Evolutionary conservation across 2,329 filamentous ascomycete genomes (phyloP), one percentile per base, ranked within the genome.

Genomic region (Claviceps fusiformis): DNA sequence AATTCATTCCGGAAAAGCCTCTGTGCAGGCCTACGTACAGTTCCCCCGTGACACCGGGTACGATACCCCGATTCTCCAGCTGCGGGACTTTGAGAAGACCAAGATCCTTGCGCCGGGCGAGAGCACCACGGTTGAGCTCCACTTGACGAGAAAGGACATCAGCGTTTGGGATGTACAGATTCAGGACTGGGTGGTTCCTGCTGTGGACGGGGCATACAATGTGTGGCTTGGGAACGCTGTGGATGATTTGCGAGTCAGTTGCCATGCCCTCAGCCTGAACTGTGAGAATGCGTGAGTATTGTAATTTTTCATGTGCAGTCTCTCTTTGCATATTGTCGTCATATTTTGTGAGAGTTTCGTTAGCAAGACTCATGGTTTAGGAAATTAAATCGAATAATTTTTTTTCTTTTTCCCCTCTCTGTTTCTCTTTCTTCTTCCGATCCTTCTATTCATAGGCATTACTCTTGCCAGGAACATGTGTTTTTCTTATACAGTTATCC

Each of bases 51-150:
- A 59, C 47, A 61, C 60, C 17, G 55, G 55, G 15, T 69, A 75
- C 44, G 84, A 89, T 33, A 89, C 88, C 53, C 86, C 86, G 0
- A 67, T 82, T 2, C 76, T 77, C 55, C 81, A 83, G n/a, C 73
- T 90, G 24, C 78, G 87, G 15, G 85, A 85, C 35, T 90, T 90
- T 63, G 82, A 85, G 59, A 89, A 90, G 72, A 71, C 87, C 2
- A 54, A 58, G 13, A 66, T 71, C 31, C 67, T 89, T 17, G 70
- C 74, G 4, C 73, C 76, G 0, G 81, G 80, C 0, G 72, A 81
- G 63, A 75, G 68, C 3, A 67, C 68, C 55, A 75, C 69, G 0
- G 76, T 89, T 0, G 72, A 74, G 24, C 74, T 89, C 61, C 69
- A 72, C 0, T 61, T 89, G 55, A 86, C 78, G 7, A 76, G 86